Conservation (phyloP, 176 grass and related monocot species). For the Hsuehochloa calcarea region DNA sequence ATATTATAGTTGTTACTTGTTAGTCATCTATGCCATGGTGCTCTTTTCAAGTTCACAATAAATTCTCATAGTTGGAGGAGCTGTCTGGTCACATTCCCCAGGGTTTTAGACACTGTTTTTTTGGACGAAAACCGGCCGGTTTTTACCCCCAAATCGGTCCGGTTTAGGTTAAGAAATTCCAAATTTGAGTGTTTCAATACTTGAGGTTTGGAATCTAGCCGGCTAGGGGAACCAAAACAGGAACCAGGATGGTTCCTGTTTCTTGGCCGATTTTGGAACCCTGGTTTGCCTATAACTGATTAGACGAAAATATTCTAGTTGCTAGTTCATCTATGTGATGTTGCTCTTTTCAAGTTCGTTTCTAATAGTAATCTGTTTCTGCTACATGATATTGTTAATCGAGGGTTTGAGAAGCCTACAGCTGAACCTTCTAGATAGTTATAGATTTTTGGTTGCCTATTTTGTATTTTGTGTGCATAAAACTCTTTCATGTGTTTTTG, state of each 20-base stretch:
- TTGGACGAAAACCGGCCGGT: background rate
- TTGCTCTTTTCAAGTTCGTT: slow-evolving; percentile 19
- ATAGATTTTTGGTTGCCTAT: background rate
- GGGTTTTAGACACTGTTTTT: background rate
- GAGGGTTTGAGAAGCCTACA: slow-evolving; percentile 5
- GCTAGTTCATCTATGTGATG: slow-evolving; percentile 21
- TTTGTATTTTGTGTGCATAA: slow-evolving; percentile 18
- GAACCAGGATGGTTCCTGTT: background rate
- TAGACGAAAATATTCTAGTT: slow-evolving; percentile 3
- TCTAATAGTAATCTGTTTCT: background rate
- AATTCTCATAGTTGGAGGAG: background rate
- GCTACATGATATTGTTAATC: slow-evolving; percentile 3
- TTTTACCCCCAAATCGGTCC: background rate
- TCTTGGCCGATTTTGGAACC: background rate
- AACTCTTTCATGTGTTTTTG: slow-evolving; percentile 12
- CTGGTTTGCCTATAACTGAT: background rate
- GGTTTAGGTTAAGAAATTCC: background rate
- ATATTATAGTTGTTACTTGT: slow-evolving; percentile 17
- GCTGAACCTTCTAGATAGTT: background rate
- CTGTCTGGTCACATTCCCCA: background rate
- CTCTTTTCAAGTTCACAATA: slow-evolving; percentile 6
- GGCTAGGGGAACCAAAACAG: background rate
- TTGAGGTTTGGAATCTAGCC: background rate
- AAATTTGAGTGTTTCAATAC: background rate
- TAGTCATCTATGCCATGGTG: slow-evolving; percentile 15